Evolutionary conservation across 1,139 yeast species (phyloP).

Genomic region (Casaregolazyma lundiana): DNA sequence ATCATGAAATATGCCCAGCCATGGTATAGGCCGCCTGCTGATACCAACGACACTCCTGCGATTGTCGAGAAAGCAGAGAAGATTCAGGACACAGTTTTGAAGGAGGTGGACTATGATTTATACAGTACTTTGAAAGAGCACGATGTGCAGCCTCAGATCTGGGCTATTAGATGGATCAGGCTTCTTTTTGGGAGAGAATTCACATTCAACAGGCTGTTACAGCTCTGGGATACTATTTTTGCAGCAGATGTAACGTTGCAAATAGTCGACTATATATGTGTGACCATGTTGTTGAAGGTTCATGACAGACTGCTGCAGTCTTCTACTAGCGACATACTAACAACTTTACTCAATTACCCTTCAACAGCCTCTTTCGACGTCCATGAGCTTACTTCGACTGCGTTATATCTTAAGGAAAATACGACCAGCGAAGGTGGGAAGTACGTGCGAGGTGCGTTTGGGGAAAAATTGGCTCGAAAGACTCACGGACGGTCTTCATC

Average conservation of each 20-base stretch:
- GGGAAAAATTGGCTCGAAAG: conserved; percentile 1
- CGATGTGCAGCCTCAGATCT: conserved; percentile 53
- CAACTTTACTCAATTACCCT: conserved; percentile 32
- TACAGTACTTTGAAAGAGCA: conserved; percentile 36
- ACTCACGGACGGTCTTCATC: conserved; percentile 12
- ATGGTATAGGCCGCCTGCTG: conserved; percentile 28
- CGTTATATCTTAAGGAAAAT: conserved; percentile 28
- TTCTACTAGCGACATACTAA: conserved; percentile 29
- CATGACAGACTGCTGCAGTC: conserved; percentile 24
- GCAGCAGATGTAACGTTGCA: conserved; percentile 31
- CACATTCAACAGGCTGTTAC: conserved; percentile 27
- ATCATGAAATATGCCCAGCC: conserved; percentile 31
- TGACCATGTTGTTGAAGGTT: conserved; percentile 32
- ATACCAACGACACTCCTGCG: conserved; percentile 23
- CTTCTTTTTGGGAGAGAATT: conserved; percentile 50
- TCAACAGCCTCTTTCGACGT: conserved; percentile 3
- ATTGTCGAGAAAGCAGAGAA: conserved; percentile 29
- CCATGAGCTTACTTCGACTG: conserved; percentile 28
- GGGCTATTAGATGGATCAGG: conserved; percentile 56
- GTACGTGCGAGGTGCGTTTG: conserved; percentile 6
- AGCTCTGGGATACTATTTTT: conserved; percentile 38
- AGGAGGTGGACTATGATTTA: conserved; percentile 36
- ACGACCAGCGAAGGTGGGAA: conserved; percentile 27
- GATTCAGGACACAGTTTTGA: conserved; percentile 36
- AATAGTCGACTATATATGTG: conserved; percentile 35